phyloP scores from a whole-genome alignment of 371 early-diverging fungal genomes.

The Syncephalastrum sp. region DNA sequence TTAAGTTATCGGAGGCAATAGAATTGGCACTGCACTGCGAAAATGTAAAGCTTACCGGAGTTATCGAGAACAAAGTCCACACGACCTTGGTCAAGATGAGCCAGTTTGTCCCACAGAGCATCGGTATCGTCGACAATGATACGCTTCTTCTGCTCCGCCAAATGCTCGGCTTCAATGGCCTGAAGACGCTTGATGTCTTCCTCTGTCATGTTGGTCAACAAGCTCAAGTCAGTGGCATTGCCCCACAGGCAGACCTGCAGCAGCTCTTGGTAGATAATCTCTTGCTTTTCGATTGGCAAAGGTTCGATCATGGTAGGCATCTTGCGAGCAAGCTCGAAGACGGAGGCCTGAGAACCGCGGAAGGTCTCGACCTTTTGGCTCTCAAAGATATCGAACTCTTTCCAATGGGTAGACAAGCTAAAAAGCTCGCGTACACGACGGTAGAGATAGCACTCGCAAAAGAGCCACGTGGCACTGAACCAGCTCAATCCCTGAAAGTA shows the following conservation, averaged over 20 bases:
- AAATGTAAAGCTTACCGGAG: constrained; percentile 52
- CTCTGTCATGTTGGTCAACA: constrained; percentile 71
- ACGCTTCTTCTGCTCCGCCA: constrained; percentile 34
- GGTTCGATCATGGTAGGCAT: constrained; percentile 41
- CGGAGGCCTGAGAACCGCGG: constrained; percentile 59
- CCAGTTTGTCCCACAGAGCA: constrained; percentile 55
- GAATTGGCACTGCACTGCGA: not conserved
- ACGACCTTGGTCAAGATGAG: constrained; percentile 48
- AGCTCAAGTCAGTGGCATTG: constrained; percentile 84
- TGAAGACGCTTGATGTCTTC: constrained; percentile 73
- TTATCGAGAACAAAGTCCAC: constrained; percentile 86
- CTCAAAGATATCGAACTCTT: constrained; percentile 71
- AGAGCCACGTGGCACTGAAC: constrained; percentile 76
- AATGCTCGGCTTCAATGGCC: constrained; percentile 40
- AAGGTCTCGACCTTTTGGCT: constrained; percentile 72
- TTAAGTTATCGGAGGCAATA: not conserved
- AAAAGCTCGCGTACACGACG: constrained; percentile 71
- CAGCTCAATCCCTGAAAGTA: constrained; percentile 61
- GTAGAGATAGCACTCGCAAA: constrained; percentile 83
- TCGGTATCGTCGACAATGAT: constrained; percentile 69
- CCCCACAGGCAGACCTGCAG: constrained; percentile 85
- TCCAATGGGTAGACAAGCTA: constrained; percentile 58
- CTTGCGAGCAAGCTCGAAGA: constrained; percentile 64
- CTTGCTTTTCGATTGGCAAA: constrained; percentile 36
- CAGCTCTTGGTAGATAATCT: constrained; percentile 66